Evolutionary conservation across 176 grass and related monocot genomes (phyloP).

Genomic region (Eragrostis nindensis): DNA sequence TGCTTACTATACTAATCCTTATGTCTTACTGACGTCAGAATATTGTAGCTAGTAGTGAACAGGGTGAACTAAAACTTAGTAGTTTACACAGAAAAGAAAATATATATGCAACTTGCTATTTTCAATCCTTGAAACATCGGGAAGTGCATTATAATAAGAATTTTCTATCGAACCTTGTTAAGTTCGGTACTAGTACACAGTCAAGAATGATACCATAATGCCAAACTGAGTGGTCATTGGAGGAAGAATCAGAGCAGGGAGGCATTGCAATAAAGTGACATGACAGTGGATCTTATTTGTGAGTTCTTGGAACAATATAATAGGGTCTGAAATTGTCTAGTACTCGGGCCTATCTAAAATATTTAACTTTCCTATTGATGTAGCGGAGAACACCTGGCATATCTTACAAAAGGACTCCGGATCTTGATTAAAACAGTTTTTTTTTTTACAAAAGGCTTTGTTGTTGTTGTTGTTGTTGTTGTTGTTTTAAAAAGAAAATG

Average conservation of each 20-base stretch:
- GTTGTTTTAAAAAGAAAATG: no score
- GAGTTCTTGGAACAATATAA: neutral
- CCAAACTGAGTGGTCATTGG: neutral
- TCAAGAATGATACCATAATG: neutral
- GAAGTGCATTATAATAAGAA: neutral
- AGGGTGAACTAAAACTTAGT: neutral
- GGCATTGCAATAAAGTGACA: neutral
- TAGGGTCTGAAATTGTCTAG: neutral
- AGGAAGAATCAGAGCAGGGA: neutral
- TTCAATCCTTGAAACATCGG: neutral
- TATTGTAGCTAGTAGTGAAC: neutral
- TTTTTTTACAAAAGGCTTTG: no score
- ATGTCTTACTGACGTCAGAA: neutral
- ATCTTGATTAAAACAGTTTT: neutral
- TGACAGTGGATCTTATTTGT: no score
- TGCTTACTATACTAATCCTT: conserved; percentile 18
- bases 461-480: no score
- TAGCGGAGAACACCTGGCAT: neutral
- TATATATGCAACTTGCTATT: neutral
- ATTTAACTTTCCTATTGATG: neutral
- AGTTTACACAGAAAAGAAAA: neutral
- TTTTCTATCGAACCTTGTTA: neutral
- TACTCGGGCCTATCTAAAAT: neutral
- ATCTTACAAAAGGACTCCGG: neutral
- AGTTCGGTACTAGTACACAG: neutral